A percentile compares a stretch with the other conserved stretches of the same genome.
phyloP scores from a whole-genome alignment of 306 rosid species.

The Cucurbita moschata region DNA sequence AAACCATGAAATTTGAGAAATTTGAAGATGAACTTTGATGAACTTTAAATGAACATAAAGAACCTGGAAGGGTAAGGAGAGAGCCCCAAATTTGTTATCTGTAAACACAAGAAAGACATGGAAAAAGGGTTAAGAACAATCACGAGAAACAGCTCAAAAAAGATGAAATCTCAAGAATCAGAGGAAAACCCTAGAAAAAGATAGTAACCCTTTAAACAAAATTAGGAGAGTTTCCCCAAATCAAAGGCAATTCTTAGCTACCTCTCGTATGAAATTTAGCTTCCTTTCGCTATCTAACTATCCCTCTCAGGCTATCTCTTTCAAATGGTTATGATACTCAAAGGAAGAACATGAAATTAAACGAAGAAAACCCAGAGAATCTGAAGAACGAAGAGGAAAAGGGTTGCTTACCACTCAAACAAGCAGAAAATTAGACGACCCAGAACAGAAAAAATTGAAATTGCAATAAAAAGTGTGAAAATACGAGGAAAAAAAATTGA shows the following conservation, averaged over 20 bases:
- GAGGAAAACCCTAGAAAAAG: conserved; percentile 58
- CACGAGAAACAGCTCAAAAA: conserved; percentile 62
- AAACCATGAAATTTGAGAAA: conserved; percentile 33
- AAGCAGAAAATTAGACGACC: background rate
- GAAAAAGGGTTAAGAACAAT: conserved; percentile 6
- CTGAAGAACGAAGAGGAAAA: conserved; percentile 11
- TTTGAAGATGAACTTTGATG: conserved; percentile 14
- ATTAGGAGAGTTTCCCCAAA: conserved; percentile 57
- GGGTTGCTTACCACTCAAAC: conserved; percentile 15
- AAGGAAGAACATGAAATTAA: conserved; percentile 6
- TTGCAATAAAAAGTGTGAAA: background rate
- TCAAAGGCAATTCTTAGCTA: conserved; percentile 70
- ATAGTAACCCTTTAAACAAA: conserved; percentile 28
- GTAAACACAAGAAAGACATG: conserved; percentile 36
- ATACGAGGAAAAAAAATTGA: background rate
- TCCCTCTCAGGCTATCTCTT: conserved; percentile 14
- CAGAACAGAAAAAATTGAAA: background rate
- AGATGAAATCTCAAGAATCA: conserved; percentile 60
- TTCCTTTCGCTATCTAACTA: conserved; percentile 15
- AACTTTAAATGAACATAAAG: conserved; percentile 18
- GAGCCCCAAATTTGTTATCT: conserved; percentile 28
- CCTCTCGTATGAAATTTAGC: conserved; percentile 28
- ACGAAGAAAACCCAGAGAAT: background rate
- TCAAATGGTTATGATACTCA: conserved; percentile 24
- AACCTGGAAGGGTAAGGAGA: conserved; percentile 5